Percentiles rank a stretch among this genome's conserved stretches.
Evolutionary conservation across 140 eudicot genomes (phyloP).

Genomic region (Anethum foeniculum): DNA sequence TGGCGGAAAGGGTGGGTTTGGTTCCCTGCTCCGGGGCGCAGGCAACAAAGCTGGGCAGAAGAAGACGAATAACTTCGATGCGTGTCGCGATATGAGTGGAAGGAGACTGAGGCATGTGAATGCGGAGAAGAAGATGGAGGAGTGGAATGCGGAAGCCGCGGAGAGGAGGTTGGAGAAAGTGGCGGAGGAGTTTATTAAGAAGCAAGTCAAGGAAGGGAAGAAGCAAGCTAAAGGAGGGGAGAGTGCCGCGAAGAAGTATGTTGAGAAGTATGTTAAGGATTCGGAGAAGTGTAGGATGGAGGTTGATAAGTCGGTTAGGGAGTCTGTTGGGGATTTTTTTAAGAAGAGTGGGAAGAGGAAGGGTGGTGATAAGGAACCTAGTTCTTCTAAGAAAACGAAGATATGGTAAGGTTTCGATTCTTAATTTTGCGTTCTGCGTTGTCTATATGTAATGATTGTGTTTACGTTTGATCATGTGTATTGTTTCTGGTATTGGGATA

Average conservation of each 20-base stretch:
- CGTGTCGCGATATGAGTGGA: constrained; percentile 97
- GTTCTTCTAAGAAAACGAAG: constrained; percentile 47
- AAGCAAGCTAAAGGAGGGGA: constrained; percentile 45
- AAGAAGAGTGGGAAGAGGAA: constrained; percentile 31
- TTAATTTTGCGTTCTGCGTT: not conserved
- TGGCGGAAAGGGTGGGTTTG: constrained; percentile 97
- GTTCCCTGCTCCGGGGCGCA: constrained; percentile 82
- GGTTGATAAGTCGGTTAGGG: constrained; percentile 85
- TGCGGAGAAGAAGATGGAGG: constrained; percentile 94
- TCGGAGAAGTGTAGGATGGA: constrained; percentile 79
- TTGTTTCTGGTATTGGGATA: not conserved
- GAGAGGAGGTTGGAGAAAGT: constrained; percentile 80
- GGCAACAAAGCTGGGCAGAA: constrained; percentile 95
- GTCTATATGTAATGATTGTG: not conserved
- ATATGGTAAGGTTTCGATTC: constrained; percentile 44
- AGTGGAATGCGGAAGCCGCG: constrained; percentile 78
- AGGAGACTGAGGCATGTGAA: constrained; percentile 91
- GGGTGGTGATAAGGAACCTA: constrained; percentile 20
- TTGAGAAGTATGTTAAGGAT: constrained; percentile 80
- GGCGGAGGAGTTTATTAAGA: constrained; percentile 82
- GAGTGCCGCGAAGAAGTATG: constrained; percentile 64
- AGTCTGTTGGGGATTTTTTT: constrained; percentile 36
- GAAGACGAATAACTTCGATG: constrained; percentile 89
- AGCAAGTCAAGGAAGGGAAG: constrained; percentile 44
- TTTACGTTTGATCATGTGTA: not conserved